Base-by-base conservation (phyloP, 139 green algal genomes). In the Chlamydomonas sp. region DNA sequence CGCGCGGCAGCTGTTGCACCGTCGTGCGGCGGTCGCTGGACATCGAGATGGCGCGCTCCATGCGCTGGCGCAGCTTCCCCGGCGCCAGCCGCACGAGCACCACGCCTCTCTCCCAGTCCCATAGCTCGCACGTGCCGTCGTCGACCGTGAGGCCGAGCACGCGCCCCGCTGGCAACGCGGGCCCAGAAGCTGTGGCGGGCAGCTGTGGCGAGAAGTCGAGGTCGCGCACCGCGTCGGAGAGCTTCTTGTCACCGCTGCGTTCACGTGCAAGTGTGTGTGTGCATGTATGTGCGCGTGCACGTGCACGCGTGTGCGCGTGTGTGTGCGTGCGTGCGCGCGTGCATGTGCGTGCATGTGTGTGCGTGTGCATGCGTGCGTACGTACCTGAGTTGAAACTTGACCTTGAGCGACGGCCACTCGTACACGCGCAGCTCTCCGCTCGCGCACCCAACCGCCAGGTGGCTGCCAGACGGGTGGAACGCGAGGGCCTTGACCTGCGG, bases 401-500 rank as follows among this genome's bases (percentile, higher is more conserved):
- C 10, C n/a, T 61, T 63, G 4, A 81, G 26, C 0, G 39, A 59
- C 1, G 75, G 75, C 75, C 75, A 81, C 58, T 74, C 69, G 10
- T 72, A 73, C 30, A 81, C 70, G 34, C 39, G 31, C 5, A 81
- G 34, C 4, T n/a, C 54, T 24, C 75, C 75, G 20, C 71, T 67
- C 0, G 58, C 70, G 0, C 20, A 33, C 3, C 75, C 75, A 43
- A 76, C 43, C 10, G 64, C 57, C 6, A 81, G 54, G 1, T 57
- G 38, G 3, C 73, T 65, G 5, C 75, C 69, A 0, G 31, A 54
- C 0, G 57, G 35, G 34, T 57, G 57, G 75, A 81, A 76, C 24
- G 69, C 35, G 26, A 81, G 30, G 36, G 54, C 70, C 50, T 79
- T 79, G 39, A 75, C 74, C n/a, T n/a, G n/a, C n/a, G n/a, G n/a